Evolutionary conservation across 2,329 filamentous ascomycete species (phyloP).

Genomic region (Xylaria arbuscula): DNA sequence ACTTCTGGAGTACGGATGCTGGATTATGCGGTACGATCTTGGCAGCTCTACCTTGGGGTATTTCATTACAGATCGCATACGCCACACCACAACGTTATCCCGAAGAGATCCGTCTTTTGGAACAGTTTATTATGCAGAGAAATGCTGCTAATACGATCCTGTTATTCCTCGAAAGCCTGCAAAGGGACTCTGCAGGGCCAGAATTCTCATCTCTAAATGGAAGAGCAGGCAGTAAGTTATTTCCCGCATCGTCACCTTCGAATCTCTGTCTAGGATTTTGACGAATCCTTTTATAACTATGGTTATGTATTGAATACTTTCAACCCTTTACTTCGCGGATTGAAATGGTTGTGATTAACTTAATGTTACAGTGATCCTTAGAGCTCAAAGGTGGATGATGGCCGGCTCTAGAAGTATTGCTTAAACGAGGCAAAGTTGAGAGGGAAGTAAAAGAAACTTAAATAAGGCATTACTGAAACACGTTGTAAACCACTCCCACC

Average conservation of each 20-base stretch:
- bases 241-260: not conserved
- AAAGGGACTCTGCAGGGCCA: conserved; percentile 21
- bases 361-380: conserved; percentile 19
- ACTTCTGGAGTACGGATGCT: conserved; percentile 34
- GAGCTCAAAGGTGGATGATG: conserved; percentile 36
- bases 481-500: not conserved
- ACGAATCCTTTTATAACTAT: not conserved
- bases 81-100: conserved; percentile 16
- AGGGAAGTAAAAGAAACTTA: not conserved
- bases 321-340: not conserved
- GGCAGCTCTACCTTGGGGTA: conserved; percentile 31
- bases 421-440: too few relatives aligned
- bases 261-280: not conserved
- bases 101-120: conserved; percentile 21
- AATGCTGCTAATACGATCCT: conserved; percentile 13
- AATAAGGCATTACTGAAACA: not conserved
- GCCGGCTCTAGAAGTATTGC: conserved; percentile 16
- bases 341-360: not conserved
- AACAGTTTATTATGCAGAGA: conserved; percentile 14
- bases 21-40: conserved; percentile 33
- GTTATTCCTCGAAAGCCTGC: conserved; percentile 32
- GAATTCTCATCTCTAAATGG: conserved; percentile 27
- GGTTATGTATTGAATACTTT: not conserved
- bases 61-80: conserved; percentile 30
- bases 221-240: conserved; percentile 28